Evolutionary conservation across 495 filamentous ascomycete genomes (phyloP), one percentile per base, ranked within the genome.

Genomic region (Neurospora hispaniola): DNA sequence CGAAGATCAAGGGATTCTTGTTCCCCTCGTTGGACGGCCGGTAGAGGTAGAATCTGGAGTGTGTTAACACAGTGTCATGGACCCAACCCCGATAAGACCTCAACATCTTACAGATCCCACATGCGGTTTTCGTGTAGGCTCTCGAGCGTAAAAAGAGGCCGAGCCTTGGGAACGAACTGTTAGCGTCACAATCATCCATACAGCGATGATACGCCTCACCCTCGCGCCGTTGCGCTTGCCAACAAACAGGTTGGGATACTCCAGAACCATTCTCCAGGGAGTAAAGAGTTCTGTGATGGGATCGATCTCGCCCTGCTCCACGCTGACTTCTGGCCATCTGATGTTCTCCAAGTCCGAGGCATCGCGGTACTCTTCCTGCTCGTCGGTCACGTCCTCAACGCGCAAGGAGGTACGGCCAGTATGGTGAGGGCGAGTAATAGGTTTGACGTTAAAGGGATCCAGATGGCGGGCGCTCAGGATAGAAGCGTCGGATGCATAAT

Each of bases 101-200:
- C 42, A 39, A 42, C 10, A 20, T 88, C 90, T 87, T 83, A 96
- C 93, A 96, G 74, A 73, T 93, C 90, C 93, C 93, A 97, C 44
- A 80, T 73, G 3, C 88, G 84, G 1, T 75, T 72, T 39, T 75
- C 66, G 3, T 85, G 75, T 74, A 89, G 88, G 74, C 91, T 85
- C 40, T 89, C 87, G 11, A 84, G 81, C 0, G 75, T 80, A 59
- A 91, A 89, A 74, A 90, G 90, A 75, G 88, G 89, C 4, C 70
- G 75, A 27, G 81, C 80, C 72, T 90, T 83, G 72, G 5, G 46
- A 74, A 3, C 18, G 14, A 69, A 41, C 23, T 12, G 42, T 10
- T 41, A 42, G 48, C 54, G 14, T 38, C 27, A 31, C 54, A 66
- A 35, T 38, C 7, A 66, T 66, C 14, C 54, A 35, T 38, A 35